Evolutionary conservation across 2,329 filamentous ascomycete species (phyloP).

Genomic region (Diaporthe ampelina): DNA sequence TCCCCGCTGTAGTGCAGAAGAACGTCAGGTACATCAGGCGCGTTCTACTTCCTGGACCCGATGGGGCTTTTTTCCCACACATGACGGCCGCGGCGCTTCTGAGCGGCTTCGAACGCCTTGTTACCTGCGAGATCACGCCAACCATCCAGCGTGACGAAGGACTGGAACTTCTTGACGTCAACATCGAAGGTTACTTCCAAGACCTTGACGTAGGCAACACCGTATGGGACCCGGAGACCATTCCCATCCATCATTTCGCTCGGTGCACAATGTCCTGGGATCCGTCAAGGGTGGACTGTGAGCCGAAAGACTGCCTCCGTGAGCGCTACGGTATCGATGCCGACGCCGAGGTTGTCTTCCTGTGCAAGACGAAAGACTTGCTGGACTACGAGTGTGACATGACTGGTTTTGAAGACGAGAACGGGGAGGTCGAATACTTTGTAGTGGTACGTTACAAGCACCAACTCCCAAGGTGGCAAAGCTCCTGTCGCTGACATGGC

Average conservation of each 20-base stretch:
- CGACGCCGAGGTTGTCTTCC: neutral
- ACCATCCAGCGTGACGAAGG: neutral
- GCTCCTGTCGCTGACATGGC: neutral
- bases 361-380: neutral
- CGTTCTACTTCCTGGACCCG: neutral
- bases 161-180: no score
- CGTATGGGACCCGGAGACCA: no score
- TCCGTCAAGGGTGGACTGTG: no score
- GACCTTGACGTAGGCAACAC: no score
- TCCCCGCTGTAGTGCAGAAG: neutral
- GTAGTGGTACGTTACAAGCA: neutral
- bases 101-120: neutral
- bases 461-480: neutral
- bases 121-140: neutral
- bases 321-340: neutral
- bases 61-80: neutral
- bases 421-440: no score
- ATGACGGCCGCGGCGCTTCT: neutral
- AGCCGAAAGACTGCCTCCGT: neutral
- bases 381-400: no score
- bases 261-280: no score
- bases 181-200: no score
- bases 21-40: neutral
- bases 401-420: no score
- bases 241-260: no score